Base-by-base conservation (phyloP, 2,329 filamentous ascomycete species). In the Fusarium secorum region DNA sequence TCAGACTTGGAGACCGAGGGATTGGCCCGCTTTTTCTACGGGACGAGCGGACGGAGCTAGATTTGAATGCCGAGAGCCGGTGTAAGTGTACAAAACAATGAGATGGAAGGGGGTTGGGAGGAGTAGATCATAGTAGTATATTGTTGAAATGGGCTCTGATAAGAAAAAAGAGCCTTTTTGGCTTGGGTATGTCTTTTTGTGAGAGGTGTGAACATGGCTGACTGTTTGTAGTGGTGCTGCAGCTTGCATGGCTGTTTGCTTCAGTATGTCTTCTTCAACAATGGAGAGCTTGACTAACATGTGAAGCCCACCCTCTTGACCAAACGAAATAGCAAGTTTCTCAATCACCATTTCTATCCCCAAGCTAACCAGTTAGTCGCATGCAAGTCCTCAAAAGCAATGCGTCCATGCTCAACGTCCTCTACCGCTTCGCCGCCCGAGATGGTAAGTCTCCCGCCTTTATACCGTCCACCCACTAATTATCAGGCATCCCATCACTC, bases 221-320 rank as follows among this genome's bases (percentile, higher is more conserved):
- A 74, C 41, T 42, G 30, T 35, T 33, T 9, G 30, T 46, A 84
- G 83, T 18, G 82, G 82, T 54, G 82, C 82, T 8, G 81, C 83
- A 7, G 83, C 83, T 11, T 83, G 81, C 13, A 82, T 84, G 79
- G 82, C 82, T 28, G 82, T 83, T 24, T 84, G 82, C 74, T 84
- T 83, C 65, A 84, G 82, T 83, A 69, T 73, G 81, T 78, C 14
- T n/a, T 39, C 11, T 9, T 15, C 24, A 30, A 7, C 4, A 0
- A 15, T 4, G 7, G 0, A 17, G 18, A 10, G 9, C 30, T 52
- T 5, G n/a, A 46, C 45, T 68, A 46, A 70, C 35, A 18, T n/a
- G 2, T 35, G 5, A 42, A 83, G 81, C 82, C n/a, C 82, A 83
- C 64, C 83, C 82, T 17, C 66, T 84, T 3, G 82, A 84, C 49